Evolutionary conservation across 495 filamentous ascomycete species (phyloP).

Genomic region (Friedmanniomyces simplex): DNA sequence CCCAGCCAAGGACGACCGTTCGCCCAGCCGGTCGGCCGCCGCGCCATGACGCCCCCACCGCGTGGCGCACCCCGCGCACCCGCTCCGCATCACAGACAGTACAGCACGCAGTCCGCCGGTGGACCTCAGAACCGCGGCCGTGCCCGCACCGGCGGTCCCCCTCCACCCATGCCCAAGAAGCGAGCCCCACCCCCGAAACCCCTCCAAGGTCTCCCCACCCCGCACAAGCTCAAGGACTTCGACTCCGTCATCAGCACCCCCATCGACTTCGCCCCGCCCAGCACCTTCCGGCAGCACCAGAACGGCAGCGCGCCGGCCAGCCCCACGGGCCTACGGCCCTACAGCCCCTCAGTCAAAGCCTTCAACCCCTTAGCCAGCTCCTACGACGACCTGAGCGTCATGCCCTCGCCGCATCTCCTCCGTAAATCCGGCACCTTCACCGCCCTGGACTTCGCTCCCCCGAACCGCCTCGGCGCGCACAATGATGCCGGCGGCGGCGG

Average conservation of each 20-base stretch:
- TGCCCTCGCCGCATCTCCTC: slow-evolving; percentile 66
- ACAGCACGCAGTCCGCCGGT: slow-evolving; percentile 22
- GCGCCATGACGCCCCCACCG: slow-evolving; percentile 96
- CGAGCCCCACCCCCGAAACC: slow-evolving; percentile 63
- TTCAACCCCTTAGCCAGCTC: slow-evolving; percentile 69
- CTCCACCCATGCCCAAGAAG: slow-evolving; percentile 39
- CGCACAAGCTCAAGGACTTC: slow-evolving; percentile 65
- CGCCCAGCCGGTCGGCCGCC: slow-evolving; percentile 70
- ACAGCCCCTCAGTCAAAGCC: slow-evolving; percentile 54
- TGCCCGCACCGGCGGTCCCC: slow-evolving; percentile 22
- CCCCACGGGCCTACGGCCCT: slow-evolving; percentile 68
- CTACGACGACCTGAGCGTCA: slow-evolving; percentile 72
- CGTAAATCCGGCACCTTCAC: slow-evolving; percentile 87
- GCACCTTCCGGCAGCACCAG: slow-evolving; percentile 53
- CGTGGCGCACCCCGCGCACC: slow-evolving; percentile 54
- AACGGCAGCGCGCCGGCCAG: slow-evolving; percentile 65
- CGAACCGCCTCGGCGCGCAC: slow-evolving; percentile 57
- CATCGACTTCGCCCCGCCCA: slow-evolving; percentile 80
- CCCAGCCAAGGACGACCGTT: slow-evolving; percentile 52
- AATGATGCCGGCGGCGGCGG: slow-evolving; percentile 42
- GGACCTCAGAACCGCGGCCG: slow-evolving; percentile 36
- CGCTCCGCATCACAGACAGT: slow-evolving; percentile 31
- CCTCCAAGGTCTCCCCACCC: slow-evolving; percentile 70
- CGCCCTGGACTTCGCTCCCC: slow-evolving; percentile 88
- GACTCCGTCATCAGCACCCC: slow-evolving; percentile 64